Evolutionary conservation across 352 stramenopile genomes (phyloP).

Genomic region (Globisporangium emineosum): DNA sequence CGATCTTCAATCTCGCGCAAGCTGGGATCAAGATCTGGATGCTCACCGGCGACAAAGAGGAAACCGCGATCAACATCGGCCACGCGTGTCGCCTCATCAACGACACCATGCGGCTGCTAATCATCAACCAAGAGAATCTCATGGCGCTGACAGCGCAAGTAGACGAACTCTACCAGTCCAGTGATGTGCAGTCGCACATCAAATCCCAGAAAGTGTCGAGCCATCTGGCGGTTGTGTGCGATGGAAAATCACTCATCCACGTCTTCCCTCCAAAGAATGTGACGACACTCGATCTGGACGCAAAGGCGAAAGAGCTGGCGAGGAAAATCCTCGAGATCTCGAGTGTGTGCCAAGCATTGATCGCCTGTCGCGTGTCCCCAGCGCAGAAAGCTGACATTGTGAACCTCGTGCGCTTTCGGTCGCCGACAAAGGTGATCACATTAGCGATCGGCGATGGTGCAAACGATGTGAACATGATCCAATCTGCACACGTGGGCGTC

Average conservation of each 20-base stretch:
- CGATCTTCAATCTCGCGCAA: constrained; percentile 82
- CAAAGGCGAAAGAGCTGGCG: constrained; percentile 41
- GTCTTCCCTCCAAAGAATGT: constrained; percentile 59
- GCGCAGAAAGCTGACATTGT: constrained; percentile 83
- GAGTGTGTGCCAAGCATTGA: constrained; percentile 61
- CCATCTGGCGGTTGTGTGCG: constrained; percentile 57
- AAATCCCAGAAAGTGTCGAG: constrained; percentile 37
- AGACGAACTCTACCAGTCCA: constrained; percentile 39
- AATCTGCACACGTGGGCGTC: constrained; percentile 92
- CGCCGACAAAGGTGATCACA: constrained; percentile 65
- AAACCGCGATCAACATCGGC: constrained; percentile 94
- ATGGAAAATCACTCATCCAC: constrained; percentile 71
- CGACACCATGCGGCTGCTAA: constrained; percentile 49
- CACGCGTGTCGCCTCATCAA: constrained; percentile 72
- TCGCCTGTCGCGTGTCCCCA: constrained; percentile 80
- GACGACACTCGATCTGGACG: constrained; percentile 24
- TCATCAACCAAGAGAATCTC: constrained; percentile 53
- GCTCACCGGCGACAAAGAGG: constrained; percentile 93
- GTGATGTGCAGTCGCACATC: constrained; percentile 49
- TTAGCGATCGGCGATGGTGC: constrained; percentile 92
- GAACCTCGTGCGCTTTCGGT: constrained; percentile 58
- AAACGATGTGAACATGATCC: constrained; percentile 96
- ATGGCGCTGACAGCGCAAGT: constrained; percentile 44
- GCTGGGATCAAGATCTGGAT: constrained; percentile 95
- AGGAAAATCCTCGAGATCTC: constrained; percentile 57